Percentiles rank a stretch among this genome's conserved stretches.
Conservation (phyloP, 2,329 filamentous ascomycete species). For the Cryphonectria carpinicola region DNA sequence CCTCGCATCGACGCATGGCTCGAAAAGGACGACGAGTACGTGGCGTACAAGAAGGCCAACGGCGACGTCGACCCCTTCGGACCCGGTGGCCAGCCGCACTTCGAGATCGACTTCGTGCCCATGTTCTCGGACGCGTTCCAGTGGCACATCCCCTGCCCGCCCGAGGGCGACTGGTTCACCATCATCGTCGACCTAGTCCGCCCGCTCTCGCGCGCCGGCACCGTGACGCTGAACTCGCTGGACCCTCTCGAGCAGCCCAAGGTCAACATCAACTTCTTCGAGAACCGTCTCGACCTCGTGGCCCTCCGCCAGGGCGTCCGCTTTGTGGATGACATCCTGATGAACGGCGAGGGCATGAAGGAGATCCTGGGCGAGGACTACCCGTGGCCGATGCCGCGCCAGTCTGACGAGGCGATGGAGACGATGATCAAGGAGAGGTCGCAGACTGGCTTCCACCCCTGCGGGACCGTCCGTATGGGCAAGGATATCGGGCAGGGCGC, state of each 20-base stretch:
- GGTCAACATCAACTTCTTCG: conserved; percentile 65
- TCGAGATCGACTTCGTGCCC: conserved; percentile 65
- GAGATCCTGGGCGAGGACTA: conserved; percentile 58
- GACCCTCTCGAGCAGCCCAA: conserved; percentile 62
- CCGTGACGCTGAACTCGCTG: conserved; percentile 58
- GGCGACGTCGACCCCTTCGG: conserved; percentile 57
- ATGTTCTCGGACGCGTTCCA: conserved; percentile 58
- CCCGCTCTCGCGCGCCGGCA: conserved; percentile 49
- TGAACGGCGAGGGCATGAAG: conserved; percentile 59
- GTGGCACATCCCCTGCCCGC: conserved; percentile 49
- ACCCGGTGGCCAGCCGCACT: conserved; percentile 61
- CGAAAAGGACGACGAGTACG: conserved; percentile 52
- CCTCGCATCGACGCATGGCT: conserved; percentile 61
- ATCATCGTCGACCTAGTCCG: conserved; percentile 56
- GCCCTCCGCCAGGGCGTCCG: conserved; percentile 62
- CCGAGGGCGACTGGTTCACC: conserved; percentile 55
- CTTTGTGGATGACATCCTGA: conserved; percentile 61
- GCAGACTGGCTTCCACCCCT: conserved; percentile 63
- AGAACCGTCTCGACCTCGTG: conserved; percentile 58
- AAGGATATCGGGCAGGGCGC: conserved; percentile 56
- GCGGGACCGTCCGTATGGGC: conserved; percentile 57
- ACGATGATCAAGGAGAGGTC: conserved; percentile 59
- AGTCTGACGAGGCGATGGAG: conserved; percentile 60
- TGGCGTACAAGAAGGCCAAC: conserved; percentile 44
- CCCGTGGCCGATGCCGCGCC: conserved; percentile 62